Conservation (phyloP, 306 rosid species). For the Lablab purpureus region DNA sequence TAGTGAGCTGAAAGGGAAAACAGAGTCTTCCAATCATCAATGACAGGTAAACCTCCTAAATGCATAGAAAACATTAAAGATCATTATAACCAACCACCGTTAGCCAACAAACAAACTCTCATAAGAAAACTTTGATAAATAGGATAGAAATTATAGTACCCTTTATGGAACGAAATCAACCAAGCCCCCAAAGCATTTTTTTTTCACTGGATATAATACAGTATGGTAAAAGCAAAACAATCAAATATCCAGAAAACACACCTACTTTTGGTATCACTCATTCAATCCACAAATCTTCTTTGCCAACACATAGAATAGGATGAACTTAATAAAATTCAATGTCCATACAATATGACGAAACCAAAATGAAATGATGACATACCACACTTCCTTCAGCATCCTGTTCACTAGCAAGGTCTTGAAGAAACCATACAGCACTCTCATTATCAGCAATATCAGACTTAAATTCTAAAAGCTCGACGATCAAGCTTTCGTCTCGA, state of each 20-base stretch:
- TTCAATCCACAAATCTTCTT: neutral
- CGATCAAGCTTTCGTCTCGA: conserved; percentile 85
- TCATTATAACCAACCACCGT: neutral
- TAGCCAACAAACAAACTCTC: neutral
- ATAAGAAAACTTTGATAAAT: neutral
- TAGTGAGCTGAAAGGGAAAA: neutral
- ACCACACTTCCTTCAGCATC: conserved; percentile 85
- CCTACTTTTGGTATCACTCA: conserved; percentile 14
- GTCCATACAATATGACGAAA: conserved; percentile 18
- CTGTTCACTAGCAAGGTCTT: conserved; percentile 86
- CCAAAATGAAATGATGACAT: conserved; percentile 31
- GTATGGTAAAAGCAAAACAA: neutral
- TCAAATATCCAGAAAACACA: neutral
- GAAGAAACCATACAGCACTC: conserved; percentile 93
- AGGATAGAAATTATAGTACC: conserved; percentile 15
- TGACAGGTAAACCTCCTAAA: conserved; percentile 29
- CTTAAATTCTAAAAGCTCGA: conserved; percentile 82
- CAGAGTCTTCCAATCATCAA: conserved; percentile 24
- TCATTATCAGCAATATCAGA: conserved; percentile 72
- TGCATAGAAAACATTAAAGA: neutral
- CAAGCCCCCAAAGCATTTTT: neutral
- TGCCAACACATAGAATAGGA: neutral
- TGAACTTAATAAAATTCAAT: conserved; percentile 9
- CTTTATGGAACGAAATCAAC: conserved; percentile 12
- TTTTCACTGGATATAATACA: neutral